Conservation (phyloP, 306 rosid genomes). For the Rubus parviflorus region DNA sequence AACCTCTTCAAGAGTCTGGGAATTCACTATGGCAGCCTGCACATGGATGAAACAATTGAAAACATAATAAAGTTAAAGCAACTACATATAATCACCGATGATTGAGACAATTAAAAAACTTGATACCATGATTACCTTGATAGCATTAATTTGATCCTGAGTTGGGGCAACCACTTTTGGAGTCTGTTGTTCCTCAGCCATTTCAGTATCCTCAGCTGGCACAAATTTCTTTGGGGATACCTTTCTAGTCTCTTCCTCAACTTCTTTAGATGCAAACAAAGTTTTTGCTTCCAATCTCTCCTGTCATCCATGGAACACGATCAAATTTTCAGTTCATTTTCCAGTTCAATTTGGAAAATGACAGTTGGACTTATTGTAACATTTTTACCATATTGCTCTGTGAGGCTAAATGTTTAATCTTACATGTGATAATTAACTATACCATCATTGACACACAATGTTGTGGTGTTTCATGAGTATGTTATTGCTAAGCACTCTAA, state of each 20-base stretch:
- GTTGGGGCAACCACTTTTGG: slow-evolving; percentile 72
- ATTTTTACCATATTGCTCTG: neutral
- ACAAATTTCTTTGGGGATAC: slow-evolving; percentile 38
- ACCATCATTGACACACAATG: neutral
- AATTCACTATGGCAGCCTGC: slow-evolving; percentile 98
- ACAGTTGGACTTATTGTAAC: neutral
- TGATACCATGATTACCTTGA: slow-evolving; percentile 55
- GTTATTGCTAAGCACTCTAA: neutral
- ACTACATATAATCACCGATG: neutral
- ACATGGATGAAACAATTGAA: slow-evolving; percentile 2
- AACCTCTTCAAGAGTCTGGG: slow-evolving; percentile 97
- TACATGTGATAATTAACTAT: neutral
- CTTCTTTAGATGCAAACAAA: slow-evolving; percentile 69
- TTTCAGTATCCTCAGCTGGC: slow-evolving; percentile 53
- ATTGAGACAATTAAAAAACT: neutral
- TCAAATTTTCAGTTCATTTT: slow-evolving; percentile 4
- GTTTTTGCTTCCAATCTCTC: slow-evolving; percentile 84
- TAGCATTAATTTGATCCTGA: slow-evolving; percentile 88
- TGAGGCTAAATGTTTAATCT: neutral
- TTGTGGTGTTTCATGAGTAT: neutral
- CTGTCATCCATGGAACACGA: slow-evolving; percentile 38
- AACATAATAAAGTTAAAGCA: neutral
- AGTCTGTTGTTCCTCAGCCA: slow-evolving; percentile 58
- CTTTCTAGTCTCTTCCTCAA: slow-evolving; percentile 66
- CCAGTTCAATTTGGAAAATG: neutral